phyloP scores from a whole-genome alignment of 2,329 filamentous ascomycete species.

The Alternaria burnsii region DNA sequence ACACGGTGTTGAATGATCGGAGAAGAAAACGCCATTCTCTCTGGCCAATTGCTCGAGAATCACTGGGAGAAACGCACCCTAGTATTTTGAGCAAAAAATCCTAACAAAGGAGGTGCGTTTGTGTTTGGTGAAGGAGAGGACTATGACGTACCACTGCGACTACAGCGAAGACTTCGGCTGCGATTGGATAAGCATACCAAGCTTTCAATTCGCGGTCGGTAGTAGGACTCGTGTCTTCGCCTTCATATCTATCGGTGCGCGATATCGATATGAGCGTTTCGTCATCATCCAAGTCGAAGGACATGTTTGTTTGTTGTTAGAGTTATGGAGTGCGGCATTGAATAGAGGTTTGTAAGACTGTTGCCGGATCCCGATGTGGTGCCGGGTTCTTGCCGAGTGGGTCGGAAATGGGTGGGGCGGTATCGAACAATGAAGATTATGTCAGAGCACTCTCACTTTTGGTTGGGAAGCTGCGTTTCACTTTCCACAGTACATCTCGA shows the following conservation, averaged over 20 bases:
- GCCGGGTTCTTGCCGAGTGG: conserved; percentile 8
- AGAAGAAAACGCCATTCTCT: conserved; percentile 84
- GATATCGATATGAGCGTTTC: conserved; percentile 8
- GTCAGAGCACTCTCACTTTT: background rate
- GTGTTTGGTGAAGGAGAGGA: background rate
- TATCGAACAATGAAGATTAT: background rate
- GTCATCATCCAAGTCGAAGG: conserved; percentile 16
- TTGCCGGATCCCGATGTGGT: conserved; percentile 6
- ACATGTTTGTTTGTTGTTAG: conserved; percentile 18
- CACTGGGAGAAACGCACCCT: conserved; percentile 91
- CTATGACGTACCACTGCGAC: conserved; percentile 74
- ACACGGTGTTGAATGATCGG: conserved; percentile 77
- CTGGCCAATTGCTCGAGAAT: conserved; percentile 88
- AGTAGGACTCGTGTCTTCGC: conserved; percentile 70
- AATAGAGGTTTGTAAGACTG: background rate
- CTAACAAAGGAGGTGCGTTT: background rate
- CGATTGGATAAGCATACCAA: conserved; percentile 92
- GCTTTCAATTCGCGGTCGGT: conserved; percentile 81
- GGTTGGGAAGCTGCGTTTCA: background rate
- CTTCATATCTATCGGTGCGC: conserved; percentile 28
- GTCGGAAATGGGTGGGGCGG: background rate
- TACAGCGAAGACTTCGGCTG: conserved; percentile 91
- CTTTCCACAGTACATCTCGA: background rate
- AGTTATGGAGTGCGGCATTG: background rate
- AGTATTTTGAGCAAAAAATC: background rate